Conservation (phyloP, 1,139 yeast species). For the Debaryomycetaceae sp. region DNA sequence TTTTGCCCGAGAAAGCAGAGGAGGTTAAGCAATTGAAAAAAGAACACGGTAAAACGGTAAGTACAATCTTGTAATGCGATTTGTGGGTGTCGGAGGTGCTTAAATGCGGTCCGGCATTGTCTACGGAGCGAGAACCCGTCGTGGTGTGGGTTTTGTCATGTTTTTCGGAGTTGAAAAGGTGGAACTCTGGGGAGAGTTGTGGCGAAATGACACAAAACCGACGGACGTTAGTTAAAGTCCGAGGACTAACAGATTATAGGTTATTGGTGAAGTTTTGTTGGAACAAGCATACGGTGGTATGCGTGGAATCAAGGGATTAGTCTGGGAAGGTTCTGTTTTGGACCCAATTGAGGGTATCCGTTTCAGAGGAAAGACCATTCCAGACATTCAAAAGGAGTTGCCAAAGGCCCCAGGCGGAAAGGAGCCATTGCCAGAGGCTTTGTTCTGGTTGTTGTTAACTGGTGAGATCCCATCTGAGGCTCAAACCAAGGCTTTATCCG, state of each 20-base stretch:
- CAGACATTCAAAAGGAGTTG: conserved; percentile 87
- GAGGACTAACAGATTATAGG: conserved; percentile 23
- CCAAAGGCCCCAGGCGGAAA: conserved; percentile 90
- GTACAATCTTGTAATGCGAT: conserved; percentile 14
- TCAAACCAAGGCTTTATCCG: conserved; percentile 72
- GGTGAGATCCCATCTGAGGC: conserved; percentile 82
- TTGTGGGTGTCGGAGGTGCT: neutral
- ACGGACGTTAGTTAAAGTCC: neutral
- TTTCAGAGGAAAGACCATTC: conserved; percentile 97
- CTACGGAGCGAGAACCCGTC: neutral
- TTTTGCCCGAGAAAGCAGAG: conserved; percentile 88
- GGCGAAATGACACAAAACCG: conserved; percentile 4
- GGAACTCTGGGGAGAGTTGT: conserved; percentile 6
- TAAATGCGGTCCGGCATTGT: neutral
- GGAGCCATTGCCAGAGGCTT: conserved; percentile 88
- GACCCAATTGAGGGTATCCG: conserved; percentile 98
- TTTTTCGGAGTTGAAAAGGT: neutral
- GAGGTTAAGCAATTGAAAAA: conserved; percentile 86
- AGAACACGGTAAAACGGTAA: conserved; percentile 80
- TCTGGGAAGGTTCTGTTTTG: conserved; percentile 98
- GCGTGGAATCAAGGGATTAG: conserved; percentile 97
- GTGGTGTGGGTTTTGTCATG: neutral
- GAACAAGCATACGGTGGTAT: conserved; percentile 99
- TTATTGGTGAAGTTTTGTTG: conserved; percentile 87
- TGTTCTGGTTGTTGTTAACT: conserved; percentile 87